phyloP scores from a whole-genome alignment of 306 rosid species.

The Trichosanthes cucumerina region DNA sequence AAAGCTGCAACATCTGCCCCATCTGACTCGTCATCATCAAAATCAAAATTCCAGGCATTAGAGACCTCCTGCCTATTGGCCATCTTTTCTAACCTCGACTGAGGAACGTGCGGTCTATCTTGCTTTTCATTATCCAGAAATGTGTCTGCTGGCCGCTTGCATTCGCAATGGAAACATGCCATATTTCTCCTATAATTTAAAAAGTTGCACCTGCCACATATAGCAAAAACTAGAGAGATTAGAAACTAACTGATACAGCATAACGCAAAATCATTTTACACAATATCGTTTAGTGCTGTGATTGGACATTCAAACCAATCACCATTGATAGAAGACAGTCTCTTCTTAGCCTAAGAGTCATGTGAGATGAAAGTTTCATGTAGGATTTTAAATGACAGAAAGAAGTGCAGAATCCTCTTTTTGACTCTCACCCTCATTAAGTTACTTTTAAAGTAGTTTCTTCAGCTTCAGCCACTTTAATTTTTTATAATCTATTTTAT shows the following conservation, averaged over 20 bases:
- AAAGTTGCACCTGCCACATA: constrained; percentile 85
- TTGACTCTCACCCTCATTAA: not conserved
- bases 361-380: too few species aligned
- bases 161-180: constrained; percentile 91
- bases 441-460: not conserved
- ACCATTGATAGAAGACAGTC: not conserved
- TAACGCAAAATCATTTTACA: not conserved
- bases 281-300: not conserved
- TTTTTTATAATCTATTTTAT: not conserved
- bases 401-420: not conserved
- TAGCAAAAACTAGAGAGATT: constrained; percentile 10
- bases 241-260: not conserved
- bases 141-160: constrained; percentile 90
- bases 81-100: constrained; percentile 37
- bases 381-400: not conserved
- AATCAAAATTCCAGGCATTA: constrained; percentile 96
- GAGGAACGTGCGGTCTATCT: constrained; percentile 37
- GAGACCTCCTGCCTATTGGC: constrained; percentile 47
- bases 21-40: constrained; percentile 92
- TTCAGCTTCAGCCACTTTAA: not conserved
- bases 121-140: constrained; percentile 52
- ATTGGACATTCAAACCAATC: not conserved
- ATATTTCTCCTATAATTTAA: constrained; percentile 85
- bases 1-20: constrained; percentile 98
- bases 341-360: not conserved